Evolutionary conservation across 768 basidiomycete genomes (phyloP).

Genomic region (Pleurotus tuber-regium): DNA sequence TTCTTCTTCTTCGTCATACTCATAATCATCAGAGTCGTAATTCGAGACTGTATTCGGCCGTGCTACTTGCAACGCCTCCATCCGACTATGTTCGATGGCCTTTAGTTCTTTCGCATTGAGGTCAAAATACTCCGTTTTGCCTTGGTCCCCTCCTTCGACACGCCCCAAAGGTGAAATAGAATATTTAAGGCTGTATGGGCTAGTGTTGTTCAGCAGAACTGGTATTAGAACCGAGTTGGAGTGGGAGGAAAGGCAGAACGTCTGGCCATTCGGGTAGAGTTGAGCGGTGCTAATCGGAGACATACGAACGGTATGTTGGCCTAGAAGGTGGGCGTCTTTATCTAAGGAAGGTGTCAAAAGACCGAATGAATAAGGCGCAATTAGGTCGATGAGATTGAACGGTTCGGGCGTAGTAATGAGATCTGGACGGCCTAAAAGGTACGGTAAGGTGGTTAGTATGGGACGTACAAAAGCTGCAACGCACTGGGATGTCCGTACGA

Average conservation of each 20-base stretch:
- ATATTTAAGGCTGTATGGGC: slow-evolving; percentile 68
- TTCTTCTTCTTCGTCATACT: slow-evolving; percentile 72
- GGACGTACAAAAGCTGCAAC: slow-evolving; percentile 10
- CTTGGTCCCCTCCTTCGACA: slow-evolving; percentile 33
- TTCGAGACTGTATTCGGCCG: slow-evolving; percentile 31
- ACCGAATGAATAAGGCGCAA: slow-evolving; percentile 51
- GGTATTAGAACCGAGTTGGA: slow-evolving; percentile 67
- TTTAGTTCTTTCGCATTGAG: slow-evolving; percentile 64
- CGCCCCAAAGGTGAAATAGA: slow-evolving; percentile 65
- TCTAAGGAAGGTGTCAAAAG: slow-evolving; percentile 29
- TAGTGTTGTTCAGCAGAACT: slow-evolving; percentile 87
- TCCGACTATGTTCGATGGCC: slow-evolving; percentile 57
- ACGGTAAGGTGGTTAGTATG: not conserved
- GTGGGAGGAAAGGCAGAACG: slow-evolving; percentile 67
- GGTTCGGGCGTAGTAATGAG: slow-evolving; percentile 41
- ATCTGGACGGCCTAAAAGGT: slow-evolving; percentile 29
- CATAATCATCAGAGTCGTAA: slow-evolving; percentile 46
- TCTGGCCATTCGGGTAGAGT: slow-evolving; percentile 72
- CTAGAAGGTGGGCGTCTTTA: slow-evolving; percentile 64
- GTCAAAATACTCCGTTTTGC: slow-evolving; percentile 50
- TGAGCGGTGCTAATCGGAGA: slow-evolving; percentile 93
- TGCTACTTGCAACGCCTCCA: slow-evolving; percentile 46
- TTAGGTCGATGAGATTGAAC: slow-evolving; percentile 45
- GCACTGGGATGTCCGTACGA: slow-evolving; percentile 28
- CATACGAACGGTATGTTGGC: slow-evolving; percentile 90